Percentiles rank a stretch among this genome's conserved stretches.
Conservation (phyloP, 768 basidiomycete species). For the Melanogaster broomeanus region DNA sequence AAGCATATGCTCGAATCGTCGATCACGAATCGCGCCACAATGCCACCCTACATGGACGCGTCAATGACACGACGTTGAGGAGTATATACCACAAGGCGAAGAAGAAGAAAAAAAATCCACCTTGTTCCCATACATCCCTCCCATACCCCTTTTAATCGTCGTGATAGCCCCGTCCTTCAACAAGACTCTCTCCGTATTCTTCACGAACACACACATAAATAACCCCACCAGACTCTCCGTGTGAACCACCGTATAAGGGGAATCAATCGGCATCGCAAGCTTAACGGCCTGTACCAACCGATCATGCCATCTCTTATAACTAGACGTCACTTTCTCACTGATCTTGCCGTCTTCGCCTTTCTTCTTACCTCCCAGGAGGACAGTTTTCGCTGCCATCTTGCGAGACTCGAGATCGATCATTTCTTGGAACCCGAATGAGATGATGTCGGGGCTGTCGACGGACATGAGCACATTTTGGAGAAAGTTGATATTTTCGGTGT, state of each 20-base stretch:
- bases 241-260: constrained; percentile 78
- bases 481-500: constrained; percentile 75
- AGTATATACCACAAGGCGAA: background rate
- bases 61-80: no score
- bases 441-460: constrained; percentile 80
- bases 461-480: constrained; percentile 74
- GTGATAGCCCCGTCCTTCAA: constrained; percentile 74
- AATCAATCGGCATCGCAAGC: constrained; percentile 68
- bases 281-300: constrained; percentile 71
- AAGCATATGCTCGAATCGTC: constrained; percentile 94
- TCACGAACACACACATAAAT: constrained; percentile 75
- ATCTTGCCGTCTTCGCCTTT: constrained; percentile 49
- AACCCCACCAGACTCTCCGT: constrained; percentile 91
- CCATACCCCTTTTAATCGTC: constrained; percentile 90
- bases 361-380: constrained; percentile 76
- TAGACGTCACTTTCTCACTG: constrained; percentile 82
- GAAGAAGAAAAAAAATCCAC: constrained; percentile 40
- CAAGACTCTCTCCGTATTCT: constrained; percentile 57
- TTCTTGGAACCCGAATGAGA: constrained; percentile 95
- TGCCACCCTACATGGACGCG: no score
- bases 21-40: constrained; percentile 85
- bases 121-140: constrained; percentile 94
- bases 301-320: constrained; percentile 91
- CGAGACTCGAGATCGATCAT: constrained; percentile 93
- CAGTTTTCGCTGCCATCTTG: constrained; percentile 89